phyloP scores from a whole-genome alignment of 2,329 filamentous ascomycete species.

The Calonectria leucothoes region DNA sequence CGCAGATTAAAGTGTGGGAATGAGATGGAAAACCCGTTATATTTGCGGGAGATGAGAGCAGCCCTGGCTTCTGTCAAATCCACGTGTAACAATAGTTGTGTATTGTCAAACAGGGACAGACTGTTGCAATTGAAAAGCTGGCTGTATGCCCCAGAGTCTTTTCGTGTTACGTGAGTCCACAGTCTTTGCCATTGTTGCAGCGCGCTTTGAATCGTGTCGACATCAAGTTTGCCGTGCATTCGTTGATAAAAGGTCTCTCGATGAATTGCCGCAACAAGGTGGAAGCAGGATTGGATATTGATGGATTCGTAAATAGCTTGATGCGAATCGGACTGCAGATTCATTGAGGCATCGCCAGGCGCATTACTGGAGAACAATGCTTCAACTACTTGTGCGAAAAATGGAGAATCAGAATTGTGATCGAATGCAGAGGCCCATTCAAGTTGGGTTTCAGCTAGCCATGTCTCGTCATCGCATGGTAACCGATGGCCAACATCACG shows the following conservation, averaged over 20 bases:
- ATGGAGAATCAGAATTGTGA: background rate
- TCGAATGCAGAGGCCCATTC: background rate
- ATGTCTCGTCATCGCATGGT: background rate
- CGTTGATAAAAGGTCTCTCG: background rate
- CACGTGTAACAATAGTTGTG: background rate
- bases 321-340: background rate
- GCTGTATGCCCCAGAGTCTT: background rate
- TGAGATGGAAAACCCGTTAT: background rate
- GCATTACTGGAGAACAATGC: background rate
- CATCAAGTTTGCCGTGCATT: background rate
- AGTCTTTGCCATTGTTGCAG: background rate
- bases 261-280: background rate
- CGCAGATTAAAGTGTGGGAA: background rate
- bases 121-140: background rate
- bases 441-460: background rate
- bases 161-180: background rate
- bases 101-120: background rate
- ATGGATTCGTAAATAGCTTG: background rate
- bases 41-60: background rate
- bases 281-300: background rate
- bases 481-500: background rate
- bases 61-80: background rate
- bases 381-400: background rate
- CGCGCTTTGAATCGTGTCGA: background rate
- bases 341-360: background rate